These are phyloP conservation scores for Colletotrichum sp. DNA, from an alignment of 2,329 filamentous ascomycete species.

Conservation along the genomic window DNA sequence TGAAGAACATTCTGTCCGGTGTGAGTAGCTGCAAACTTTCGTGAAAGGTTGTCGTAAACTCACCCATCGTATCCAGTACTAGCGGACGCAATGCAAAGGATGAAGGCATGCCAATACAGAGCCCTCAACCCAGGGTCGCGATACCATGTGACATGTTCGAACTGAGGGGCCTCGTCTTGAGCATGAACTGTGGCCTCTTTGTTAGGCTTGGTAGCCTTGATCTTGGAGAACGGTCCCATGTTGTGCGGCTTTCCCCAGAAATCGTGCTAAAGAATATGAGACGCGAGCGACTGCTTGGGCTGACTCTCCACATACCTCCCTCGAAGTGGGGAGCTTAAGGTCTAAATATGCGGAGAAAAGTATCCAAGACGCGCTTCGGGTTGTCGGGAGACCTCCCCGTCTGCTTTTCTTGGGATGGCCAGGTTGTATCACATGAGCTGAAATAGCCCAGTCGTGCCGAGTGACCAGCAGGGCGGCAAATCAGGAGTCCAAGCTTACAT, in stretches of 20 bases:
- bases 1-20: constrained; percentile 45
- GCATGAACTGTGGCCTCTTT: constrained; percentile 26
- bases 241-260: background rate
- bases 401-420: background rate
- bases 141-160: constrained; percentile 56
- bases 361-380: background rate
- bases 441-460: background rate
- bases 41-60: constrained; percentile 9
- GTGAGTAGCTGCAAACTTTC: background rate
- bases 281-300: background rate
- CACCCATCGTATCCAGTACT: constrained; percentile 63
- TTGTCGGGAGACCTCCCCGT: background rate
- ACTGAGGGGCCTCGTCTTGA: constrained; percentile 52
- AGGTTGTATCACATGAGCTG: background rate
- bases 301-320: background rate
- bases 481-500: background rate
- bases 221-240: background rate
- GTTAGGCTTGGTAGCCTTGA: constrained; percentile 8
- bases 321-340: background rate
- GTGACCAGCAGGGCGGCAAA: background rate
- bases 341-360: background rate
- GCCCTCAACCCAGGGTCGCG: constrained; percentile 59
- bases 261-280: accelerated
- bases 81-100: constrained; percentile 59
- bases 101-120: constrained; percentile 57